Base-by-base conservation (phyloP, 2,329 filamentous ascomycete genomes). In the Alternaria rosae region DNA sequence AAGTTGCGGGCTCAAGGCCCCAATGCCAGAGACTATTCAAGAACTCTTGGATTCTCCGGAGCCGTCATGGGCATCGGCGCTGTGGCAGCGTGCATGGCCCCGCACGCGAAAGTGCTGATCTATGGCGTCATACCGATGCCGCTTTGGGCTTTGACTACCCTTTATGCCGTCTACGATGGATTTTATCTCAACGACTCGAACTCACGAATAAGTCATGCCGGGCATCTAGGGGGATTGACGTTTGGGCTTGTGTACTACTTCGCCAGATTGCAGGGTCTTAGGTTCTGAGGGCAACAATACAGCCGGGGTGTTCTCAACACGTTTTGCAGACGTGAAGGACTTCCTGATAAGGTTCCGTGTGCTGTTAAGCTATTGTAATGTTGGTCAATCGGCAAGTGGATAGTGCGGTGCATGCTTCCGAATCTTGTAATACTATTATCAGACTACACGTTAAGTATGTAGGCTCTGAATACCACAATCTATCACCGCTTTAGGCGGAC, bases 221-320 rank as follows among this genome's bases (percentile, higher is more conserved):
- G 81, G 8, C 83, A 85, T 75, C 57, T 85, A 13, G 82, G 83
- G 6, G 83, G 82, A 0, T 54, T 76, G 20, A 71, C 71, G 0
- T 83, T 81, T 67, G 83, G 82, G 0, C 53, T 71, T 13, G 43
- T 67, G 17, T 79, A 78, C 54, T 79, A 74, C 53, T 48, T 77
- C 38, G 23, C 62, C 9, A 69, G 44, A 43, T 30, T 73, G 53
- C 69, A 68, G 45, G 62, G 67, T 5, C 26, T 71, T 43, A 62
- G 57, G 21, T n/a, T 64, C 32, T 66, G 44, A 63, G n/a, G 10
- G 10, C 8, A 2, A 48, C 7, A 9, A 7, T 25, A 28, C 10
- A 42, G 8, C 20, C n/a, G 28, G 47, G 13, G 35, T 51, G 28
- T 23, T 12, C 47, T 23, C 47, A 12, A 15, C 13, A 15, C 35